phyloP scores from a whole-genome alignment of 1,139 yeast species.

The Nadsonia commutata region DNA sequence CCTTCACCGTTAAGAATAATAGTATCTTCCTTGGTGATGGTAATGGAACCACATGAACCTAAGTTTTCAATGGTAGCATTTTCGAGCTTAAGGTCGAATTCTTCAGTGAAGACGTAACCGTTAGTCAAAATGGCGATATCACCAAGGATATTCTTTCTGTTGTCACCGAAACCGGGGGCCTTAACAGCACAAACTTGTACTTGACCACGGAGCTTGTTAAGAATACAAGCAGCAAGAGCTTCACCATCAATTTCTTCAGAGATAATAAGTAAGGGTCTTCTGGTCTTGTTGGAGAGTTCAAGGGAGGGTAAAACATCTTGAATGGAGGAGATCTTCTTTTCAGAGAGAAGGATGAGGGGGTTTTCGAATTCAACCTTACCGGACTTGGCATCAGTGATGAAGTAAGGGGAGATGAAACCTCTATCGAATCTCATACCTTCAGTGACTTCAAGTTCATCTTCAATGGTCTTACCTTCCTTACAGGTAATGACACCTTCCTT shows the following conservation, averaged over 20 bases:
- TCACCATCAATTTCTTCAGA: conserved; percentile 99
- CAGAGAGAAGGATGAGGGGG: conserved; percentile 79
- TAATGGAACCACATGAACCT: conserved; percentile 87
- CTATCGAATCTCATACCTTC: conserved; percentile 99
- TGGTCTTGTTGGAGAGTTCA: conserved; percentile 83
- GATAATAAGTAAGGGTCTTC: conserved; percentile 88
- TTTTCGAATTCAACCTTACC: conserved; percentile 97
- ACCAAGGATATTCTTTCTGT: conserved; percentile 95
- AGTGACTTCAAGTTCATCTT: conserved; percentile 93
- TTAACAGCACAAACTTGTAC: conserved; percentile 97
- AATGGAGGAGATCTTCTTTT: conserved; percentile 87
- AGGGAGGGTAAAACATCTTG: conserved; percentile 90
- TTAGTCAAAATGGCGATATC: conserved; percentile 95
- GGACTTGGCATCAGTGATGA: conserved; percentile 89
- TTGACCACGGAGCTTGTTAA: conserved; percentile 97
- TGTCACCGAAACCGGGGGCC: conserved; percentile 99
- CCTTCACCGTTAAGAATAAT: conserved; percentile 95
- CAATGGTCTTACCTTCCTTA: conserved; percentile 92
- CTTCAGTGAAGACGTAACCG: conserved; percentile 97
- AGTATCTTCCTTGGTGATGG: conserved; percentile 95
- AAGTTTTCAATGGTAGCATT: conserved; percentile 82
- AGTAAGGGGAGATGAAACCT: conserved; percentile 96
- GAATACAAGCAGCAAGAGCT: conserved; percentile 97
- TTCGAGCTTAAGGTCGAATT: conserved; percentile 94
- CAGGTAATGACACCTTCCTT: conserved; percentile 99